Percentiles rank a stretch among this genome's conserved stretches.
phyloP scores from a whole-genome alignment of 768 basidiomycete species.

The Lactifluus piperatus region DNA sequence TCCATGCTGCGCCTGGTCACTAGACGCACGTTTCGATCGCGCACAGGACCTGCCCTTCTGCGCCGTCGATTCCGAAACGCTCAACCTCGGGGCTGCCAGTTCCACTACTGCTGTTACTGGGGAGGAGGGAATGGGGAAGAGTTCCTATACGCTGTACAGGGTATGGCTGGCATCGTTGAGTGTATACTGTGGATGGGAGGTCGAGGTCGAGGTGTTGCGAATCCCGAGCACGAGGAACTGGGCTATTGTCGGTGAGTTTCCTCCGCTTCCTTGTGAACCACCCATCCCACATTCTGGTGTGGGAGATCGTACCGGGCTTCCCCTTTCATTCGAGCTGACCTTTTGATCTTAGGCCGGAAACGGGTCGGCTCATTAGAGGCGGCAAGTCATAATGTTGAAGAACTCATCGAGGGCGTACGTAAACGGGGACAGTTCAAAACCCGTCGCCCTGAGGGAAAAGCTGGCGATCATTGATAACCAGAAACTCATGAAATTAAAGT shows the following conservation, averaged over 20 bases:
- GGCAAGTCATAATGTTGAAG: constrained; percentile 37
- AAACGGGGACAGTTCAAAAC: constrained; percentile 65
- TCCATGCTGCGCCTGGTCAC: constrained; percentile 84
- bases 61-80: constrained; percentile 26
- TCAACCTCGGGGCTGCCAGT: constrained; percentile 68
- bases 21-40: constrained; percentile 60
- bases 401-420: constrained; percentile 46
- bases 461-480: constrained; percentile 28
- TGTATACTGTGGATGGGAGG: constrained; percentile 70
- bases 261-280: no score
- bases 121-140: constrained; percentile 43
- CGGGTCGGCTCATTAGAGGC: constrained; percentile 27
- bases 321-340: neutral
- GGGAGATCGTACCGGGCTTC: neutral
- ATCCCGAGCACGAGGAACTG: constrained; percentile 94
- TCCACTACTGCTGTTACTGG: no score
- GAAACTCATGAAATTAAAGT: neutral
- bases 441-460: constrained; percentile 64
- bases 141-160: constrained; percentile 75
- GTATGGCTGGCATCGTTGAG: constrained; percentile 78
- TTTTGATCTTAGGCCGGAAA: constrained; percentile 26
- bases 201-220: constrained; percentile 78
- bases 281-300: neutral
- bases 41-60: constrained; percentile 28
- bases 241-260: constrained; percentile 66